Conservation (phyloP, 148 eudicot species). For the Amaranthus palmeri region DNA sequence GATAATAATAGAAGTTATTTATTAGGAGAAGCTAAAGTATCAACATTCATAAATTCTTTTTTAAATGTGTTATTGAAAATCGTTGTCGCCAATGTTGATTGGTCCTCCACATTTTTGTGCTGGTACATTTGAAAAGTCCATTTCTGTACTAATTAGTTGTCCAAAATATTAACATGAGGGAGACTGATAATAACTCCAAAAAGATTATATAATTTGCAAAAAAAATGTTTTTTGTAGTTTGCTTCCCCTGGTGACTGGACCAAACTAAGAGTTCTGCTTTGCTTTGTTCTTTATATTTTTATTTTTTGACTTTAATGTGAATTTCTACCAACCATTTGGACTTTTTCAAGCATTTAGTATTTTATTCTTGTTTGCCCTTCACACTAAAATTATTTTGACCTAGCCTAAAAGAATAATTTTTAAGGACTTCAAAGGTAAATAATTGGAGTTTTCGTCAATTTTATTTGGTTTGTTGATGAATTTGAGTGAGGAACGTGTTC, state of each 20-base stretch:
- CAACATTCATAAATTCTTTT: not conserved
- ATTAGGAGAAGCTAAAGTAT: not conserved
- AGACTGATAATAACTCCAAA: not conserved
- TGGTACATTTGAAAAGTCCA: not conserved
- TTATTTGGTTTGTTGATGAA: too few relatives aligned
- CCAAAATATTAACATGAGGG: not conserved
- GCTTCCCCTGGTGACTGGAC: conserved; percentile 2
- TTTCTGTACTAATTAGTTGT: not conserved
- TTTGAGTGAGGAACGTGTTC: too few relatives aligned
- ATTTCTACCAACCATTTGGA: not conserved
- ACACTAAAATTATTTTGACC: not conserved
- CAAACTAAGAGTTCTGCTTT: not conserved
- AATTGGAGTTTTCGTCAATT: too few relatives aligned
- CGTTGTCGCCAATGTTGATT: not conserved
- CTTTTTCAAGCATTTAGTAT: not conserved
- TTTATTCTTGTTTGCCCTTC: not conserved
- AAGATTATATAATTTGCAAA: not conserved
- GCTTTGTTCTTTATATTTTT: not conserved
- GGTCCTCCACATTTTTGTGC: too few relatives aligned
- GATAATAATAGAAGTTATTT: not conserved
- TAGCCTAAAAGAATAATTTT: not conserved
- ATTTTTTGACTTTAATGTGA: not conserved
- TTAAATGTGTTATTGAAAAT: not conserved
- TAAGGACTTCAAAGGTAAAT: not conserved
- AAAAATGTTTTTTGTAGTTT: not conserved